Evolutionary conservation across 352 stramenopile species (phyloP), one percentile per base, ranked within the genome.

Genomic region (Elongisporangium senticosum): DNA sequence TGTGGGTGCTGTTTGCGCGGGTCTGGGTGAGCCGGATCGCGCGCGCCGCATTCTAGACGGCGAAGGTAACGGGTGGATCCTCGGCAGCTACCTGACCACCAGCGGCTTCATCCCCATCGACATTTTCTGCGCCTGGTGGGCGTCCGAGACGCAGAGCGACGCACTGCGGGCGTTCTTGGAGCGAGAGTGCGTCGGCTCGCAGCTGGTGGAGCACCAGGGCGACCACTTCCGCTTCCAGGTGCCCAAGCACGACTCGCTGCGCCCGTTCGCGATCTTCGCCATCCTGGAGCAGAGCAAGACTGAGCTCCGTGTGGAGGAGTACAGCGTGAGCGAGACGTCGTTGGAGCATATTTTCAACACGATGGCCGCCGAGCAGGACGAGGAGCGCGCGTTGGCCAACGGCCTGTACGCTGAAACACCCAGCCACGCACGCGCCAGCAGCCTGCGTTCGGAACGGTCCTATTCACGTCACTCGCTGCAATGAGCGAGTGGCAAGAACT

Each of bases 311-410:
- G 78, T 98, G 47, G 74, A 79, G 21, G 86, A 96, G 65, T 98
- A 98, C 64, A 86, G 78, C 39, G 76, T 98, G 53, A 93, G 81
- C 50, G 87, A 96, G 58, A 92, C 87, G 24, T 95, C 89, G 22
- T 73, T 97, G 20, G 92, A 98, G 67, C 79, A 95, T 62, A 95
- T 98, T 59, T 98, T 98, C 79, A 97, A 97, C 67, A 74, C 75
- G 63, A 96, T 98, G 77, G 92, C 90, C 2, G 71, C 69, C 8
- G 68, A 93, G 52, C 85, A 96, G 68, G 72, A 76, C 37, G 74
- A 85, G 54, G 77, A 86, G 55, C 68, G 62, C 3, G 43, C 82
- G 49, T 63, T 73, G 22, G 70, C 62, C n/a, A 80, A 79, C 51
- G 68, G 24, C 24, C 24, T 28, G 24, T 28, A 28, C 24, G 24